A percentile compares a stretch with the other conserved stretches of the same genome.
Evolutionary conservation across 1,284 basidiomycete species (phyloP).

Genomic region (Cryptococcus neoformans): DNA sequence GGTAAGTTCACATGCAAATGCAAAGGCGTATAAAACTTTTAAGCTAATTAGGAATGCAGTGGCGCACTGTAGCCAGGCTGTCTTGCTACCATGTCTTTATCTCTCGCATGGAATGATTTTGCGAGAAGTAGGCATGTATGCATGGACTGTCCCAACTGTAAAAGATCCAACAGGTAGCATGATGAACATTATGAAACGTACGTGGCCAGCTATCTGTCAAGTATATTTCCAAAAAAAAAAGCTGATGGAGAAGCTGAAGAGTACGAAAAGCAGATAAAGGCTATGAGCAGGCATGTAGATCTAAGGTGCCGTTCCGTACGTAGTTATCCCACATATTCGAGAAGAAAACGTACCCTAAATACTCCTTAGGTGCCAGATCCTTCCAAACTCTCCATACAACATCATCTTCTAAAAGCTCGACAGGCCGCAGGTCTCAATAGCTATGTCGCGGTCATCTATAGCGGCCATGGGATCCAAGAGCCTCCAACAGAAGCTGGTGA

Average conservation of each 20-base stretch:
- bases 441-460: constrained; percentile 34
- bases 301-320: constrained; percentile 16
- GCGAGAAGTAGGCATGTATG: constrained; percentile 32
- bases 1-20: background rate
- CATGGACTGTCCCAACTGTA: constrained; percentile 24
- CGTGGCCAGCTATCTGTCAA: constrained; percentile 4
- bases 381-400: constrained; percentile 28
- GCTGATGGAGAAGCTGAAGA: constrained; percentile 8
- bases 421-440: constrained; percentile 26
- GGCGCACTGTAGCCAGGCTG: constrained; percentile 31
- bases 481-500: constrained; percentile 41
- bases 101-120: constrained; percentile 31
- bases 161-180: constrained; percentile 36
- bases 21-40: background rate
- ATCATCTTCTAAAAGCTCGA: constrained; percentile 30
- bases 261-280: constrained; percentile 16
- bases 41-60: background rate
- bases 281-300: constrained; percentile 6
- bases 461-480: constrained; percentile 40
- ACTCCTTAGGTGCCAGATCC: constrained; percentile 30
- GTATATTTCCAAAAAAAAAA: background rate
- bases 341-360: background rate
- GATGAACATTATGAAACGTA: constrained; percentile 36
- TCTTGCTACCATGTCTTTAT: constrained; percentile 34
- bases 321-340: background rate